phyloP scores from a whole-genome alignment of 768 basidiomycete species.

The Mycena venus region DNA sequence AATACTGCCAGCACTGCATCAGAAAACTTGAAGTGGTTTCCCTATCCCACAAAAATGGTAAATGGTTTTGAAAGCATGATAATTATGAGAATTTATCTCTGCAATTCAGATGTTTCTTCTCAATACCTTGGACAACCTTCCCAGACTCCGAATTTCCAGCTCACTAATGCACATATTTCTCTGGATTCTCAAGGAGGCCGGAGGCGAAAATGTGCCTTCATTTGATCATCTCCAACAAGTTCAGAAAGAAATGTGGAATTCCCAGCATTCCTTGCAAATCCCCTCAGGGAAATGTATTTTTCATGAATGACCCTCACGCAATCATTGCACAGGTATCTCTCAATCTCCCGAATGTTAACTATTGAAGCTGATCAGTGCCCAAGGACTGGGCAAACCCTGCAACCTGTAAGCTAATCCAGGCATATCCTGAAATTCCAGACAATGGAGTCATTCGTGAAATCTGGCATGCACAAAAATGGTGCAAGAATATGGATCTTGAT shows the following conservation, averaged over 20 bases:
- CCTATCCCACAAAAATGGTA: constrained; percentile 19
- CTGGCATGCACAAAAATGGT: too few species aligned
- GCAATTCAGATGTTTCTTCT: constrained; percentile 13
- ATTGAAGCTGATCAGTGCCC: not conserved
- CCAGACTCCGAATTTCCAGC: constrained; percentile 13
- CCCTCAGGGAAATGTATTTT: not conserved
- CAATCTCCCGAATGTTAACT: too few species aligned
- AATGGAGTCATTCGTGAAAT: constrained; percentile 2
- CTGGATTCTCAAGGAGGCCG: constrained; percentile 16
- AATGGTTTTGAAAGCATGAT: not conserved
- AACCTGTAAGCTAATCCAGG: not conserved
- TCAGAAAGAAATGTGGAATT: not conserved
- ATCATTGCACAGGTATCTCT: not conserved
- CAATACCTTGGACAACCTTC: constrained; percentile 23
- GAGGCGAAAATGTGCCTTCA: constrained; percentile 7
- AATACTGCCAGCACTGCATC: not conserved
- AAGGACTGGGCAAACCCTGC: constrained; percentile 1
- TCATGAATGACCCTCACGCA: not conserved
- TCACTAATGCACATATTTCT: constrained; percentile 22
- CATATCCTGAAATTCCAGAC: constrained; percentile 9
- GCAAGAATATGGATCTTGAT: not conserved
- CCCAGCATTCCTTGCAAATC: constrained; percentile 2
- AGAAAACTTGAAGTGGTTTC: constrained; percentile 4
- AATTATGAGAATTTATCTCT: not conserved
- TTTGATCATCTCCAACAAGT: constrained; percentile 5